Evolutionary conservation across 2,329 filamentous ascomycete genomes (phyloP).

Genomic region (Aspergillus luchuensis): DNA sequence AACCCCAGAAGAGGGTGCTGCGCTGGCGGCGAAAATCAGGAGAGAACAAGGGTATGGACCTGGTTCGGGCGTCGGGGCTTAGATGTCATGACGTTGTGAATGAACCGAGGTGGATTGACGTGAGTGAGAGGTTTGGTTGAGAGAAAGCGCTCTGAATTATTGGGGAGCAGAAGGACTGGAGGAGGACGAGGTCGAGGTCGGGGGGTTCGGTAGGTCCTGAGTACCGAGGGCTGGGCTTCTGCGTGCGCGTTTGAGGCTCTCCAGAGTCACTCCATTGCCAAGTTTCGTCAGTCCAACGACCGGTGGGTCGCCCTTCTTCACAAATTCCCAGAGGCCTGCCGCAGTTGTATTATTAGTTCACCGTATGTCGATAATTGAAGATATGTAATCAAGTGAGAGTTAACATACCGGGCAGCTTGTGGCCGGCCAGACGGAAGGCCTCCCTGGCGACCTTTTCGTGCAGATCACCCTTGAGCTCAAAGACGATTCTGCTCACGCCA

Average conservation of each 20-base stretch:
- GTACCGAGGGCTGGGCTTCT: slow-evolving; percentile 58
- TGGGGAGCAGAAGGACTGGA: slow-evolving; percentile 39
- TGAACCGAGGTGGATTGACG: slow-evolving; percentile 15
- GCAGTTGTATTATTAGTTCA: slow-evolving; percentile 25
- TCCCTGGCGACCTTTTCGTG: slow-evolving; percentile 95
- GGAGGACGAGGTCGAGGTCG: slow-evolving; percentile 40
- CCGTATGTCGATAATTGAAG: not conserved
- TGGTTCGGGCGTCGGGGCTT: slow-evolving; percentile 59
- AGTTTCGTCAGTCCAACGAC: slow-evolving; percentile 93
- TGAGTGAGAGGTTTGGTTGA: not conserved
- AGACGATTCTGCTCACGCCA: slow-evolving; percentile 85
- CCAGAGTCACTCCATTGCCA: slow-evolving; percentile 74
- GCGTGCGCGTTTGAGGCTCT: slow-evolving; percentile 79
- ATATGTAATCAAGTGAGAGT: slow-evolving; percentile 11
- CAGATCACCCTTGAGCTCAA: slow-evolving; percentile 86
- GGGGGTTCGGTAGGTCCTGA: slow-evolving; percentile 31
- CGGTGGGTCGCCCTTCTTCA: slow-evolving; percentile 85
- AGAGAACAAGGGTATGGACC: slow-evolving; percentile 57
- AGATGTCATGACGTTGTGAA: slow-evolving; percentile 20
- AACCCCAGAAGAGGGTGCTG: slow-evolving; percentile 40
- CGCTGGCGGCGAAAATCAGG: slow-evolving; percentile 43
- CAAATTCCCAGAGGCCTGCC: slow-evolving; percentile 74
- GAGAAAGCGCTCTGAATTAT: slow-evolving; percentile 27
- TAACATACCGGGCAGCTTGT: slow-evolving; percentile 84
- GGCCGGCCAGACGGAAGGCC: slow-evolving; percentile 88